These are phyloP conservation scores for Dendrocalamus sinicus DNA, from an alignment of 176 grass and related monocot species.

Conservation along the genomic window DNA sequence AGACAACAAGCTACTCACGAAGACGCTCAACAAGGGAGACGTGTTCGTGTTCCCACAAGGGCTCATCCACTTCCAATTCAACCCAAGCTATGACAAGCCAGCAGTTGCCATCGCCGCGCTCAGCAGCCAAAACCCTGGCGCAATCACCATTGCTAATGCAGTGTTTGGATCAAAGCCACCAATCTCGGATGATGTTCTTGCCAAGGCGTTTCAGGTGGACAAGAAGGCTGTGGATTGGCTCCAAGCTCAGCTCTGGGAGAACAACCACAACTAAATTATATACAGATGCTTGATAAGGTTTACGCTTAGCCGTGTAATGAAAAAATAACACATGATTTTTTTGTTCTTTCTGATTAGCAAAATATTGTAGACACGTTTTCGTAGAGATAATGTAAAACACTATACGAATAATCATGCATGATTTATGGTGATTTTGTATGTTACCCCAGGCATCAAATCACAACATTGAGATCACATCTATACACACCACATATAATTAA, in stretches of 20 bases:
- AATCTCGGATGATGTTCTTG: slow-evolving; percentile 40
- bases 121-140: background rate
- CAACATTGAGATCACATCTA: too few relatives aligned
- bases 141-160: background rate
- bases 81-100: slow-evolving; percentile 1
- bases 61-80: slow-evolving; percentile 50
- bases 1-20: too few relatives aligned
- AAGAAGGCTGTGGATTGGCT: slow-evolving; percentile 42
- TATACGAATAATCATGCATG: too few relatives aligned
- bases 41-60: slow-evolving; percentile 28
- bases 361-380: background rate
- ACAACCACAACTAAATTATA: background rate
- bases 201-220: slow-evolving; percentile 39
- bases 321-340: background rate
- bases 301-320: background rate
- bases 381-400: background rate
- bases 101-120: background rate
- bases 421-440: too few relatives aligned
- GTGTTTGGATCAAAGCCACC: background rate
- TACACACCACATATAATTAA: too few relatives aligned
- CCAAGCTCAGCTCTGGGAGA: slow-evolving; percentile 44
- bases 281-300: background rate
- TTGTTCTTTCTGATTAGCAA: background rate
- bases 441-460: too few relatives aligned
- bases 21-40: too few relatives aligned